Evolutionary conservation across 108 stramenopile genomes (phyloP).

Genomic region (Fragilaria radians): DNA sequence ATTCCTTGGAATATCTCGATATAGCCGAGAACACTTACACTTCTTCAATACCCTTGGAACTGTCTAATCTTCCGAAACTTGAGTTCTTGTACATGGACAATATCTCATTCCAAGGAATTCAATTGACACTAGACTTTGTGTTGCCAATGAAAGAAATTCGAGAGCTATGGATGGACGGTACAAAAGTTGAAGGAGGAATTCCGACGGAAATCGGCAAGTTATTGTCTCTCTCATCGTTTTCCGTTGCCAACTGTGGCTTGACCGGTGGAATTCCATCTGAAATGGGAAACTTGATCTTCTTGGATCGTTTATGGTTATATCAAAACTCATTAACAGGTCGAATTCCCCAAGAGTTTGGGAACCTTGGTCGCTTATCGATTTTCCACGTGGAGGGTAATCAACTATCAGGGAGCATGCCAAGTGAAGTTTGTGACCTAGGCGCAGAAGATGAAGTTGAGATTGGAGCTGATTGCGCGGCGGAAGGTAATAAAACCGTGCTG

Average conservation of each 20-base stretch:
- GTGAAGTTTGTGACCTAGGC: slow-evolving; percentile 18
- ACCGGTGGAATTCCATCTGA: slow-evolving; percentile 6
- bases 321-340: slow-evolving; percentile 3
- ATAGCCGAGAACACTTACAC: background rate
- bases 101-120: background rate
- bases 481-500: background rate
- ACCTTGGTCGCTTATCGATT: background rate
- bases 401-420: slow-evolving; percentile 45
- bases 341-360: slow-evolving; percentile 1
- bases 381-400: slow-evolving; percentile 15
- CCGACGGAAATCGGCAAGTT: background rate
- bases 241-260: background rate
- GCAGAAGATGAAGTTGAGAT: background rate
- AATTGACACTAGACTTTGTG: background rate
- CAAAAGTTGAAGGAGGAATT: background rate
- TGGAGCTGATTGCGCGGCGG: background rate
- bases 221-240: background rate
- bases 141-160: background rate
- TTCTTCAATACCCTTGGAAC: background rate
- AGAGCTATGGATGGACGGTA: background rate
- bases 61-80: background rate
- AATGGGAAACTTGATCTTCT: slow-evolving; percentile 6
- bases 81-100: background rate
- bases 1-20: background rate
- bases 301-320: slow-evolving; percentile 17